Evolutionary conservation across 768 basidiomycete species (phyloP), one percentile per base, ranked within the genome.

Genomic region (Lactifluus hygrophoroides): DNA sequence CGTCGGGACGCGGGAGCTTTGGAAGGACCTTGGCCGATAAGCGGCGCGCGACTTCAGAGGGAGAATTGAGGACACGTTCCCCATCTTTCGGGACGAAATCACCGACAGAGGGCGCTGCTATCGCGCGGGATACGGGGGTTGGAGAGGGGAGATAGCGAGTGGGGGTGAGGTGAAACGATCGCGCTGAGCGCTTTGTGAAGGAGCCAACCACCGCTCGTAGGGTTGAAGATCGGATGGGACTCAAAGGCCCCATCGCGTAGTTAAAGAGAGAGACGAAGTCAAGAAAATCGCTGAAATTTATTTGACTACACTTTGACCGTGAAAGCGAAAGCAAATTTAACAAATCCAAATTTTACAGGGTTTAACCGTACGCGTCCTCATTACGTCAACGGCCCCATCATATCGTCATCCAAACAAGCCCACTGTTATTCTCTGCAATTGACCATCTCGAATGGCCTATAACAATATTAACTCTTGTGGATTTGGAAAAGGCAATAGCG

Each of bases 21-120:
- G 96, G 94, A 21, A 99, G 79, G 56, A 98, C 95, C 66, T 87
- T 90, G 30, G 94, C 94, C 10, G 94, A 96, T 58, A 99, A 85
- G 69, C 82, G 86, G 64, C 94, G 83, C 14, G 96, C 96, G 58
- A 98, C 78, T 67, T 95, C 95, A 4, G 94, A 96, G 6, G 96
- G 91, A 0, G 94, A 94, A 70, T 85, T 94, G 69, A 96, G 82
- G 60, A 90, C 87, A 64, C 85, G 84, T 66, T 89, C 85, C 53
- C 66, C 71, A 40, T 70, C 68, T 40, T 67, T 46, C 8, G 63
- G 59, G n/a, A 42, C 60, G 46, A 65, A 69, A 37, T 64, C 64
- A 51, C 67, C 68, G 25, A 69, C 67, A 4, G 66, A 69, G 28
- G 67, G 67, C 2, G 67, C 63, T 0, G 70, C 70, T 16, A 69